Base-by-base conservation (phyloP, 495 filamentous ascomycete genomes). In the Xylaria palmicola region DNA sequence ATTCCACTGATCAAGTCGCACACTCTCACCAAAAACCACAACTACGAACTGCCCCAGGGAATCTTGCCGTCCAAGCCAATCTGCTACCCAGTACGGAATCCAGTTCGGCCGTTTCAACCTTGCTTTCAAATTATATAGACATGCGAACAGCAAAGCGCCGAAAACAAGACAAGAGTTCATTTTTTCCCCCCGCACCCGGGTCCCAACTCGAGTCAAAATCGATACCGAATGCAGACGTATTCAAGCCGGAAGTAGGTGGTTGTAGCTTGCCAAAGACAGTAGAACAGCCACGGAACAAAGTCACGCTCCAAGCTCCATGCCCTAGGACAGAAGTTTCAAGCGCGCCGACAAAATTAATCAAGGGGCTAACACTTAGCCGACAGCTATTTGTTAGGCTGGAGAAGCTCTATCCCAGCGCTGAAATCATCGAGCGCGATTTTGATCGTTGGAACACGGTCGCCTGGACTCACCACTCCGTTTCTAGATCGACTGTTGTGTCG, bases 401-500 rank as follows among this genome's bases (percentile, higher is more conserved):
- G 56, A 59, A 72, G 2, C 60, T 80, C 1, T 81, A 85, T 61
- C 83, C 86, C 1, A 66, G 61, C 1, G 78, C 83, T 6, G 72
- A 75, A 12, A 72, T 90, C 29, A 81, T 90, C 44, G 82, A 86
- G 62, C 83, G 89, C 24, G 82, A 88, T 63, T 84, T 84, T 54
- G 64, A 69, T 17, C 65, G 71, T 5, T 78, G 78, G 68, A 67
- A 78, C 54, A 69, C 70, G 3, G 56, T 67, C 6, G 24, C 58
- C 24, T 74, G 66, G 75, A 24, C 58, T 13, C 70, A 69, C 12
- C 68, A 72, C 43, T 71, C 75, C 0, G 64, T 71, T 24, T 64
- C 51, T 4, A 64, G 68, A 15, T 73, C 69, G 15, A 62, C 70
- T 12, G 20, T 69, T 32, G 49, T 60, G 19, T 74, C 74, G 9